Base-by-base conservation (phyloP, 768 basidiomycete species). In the Mycena olivaceomarginata region DNA sequence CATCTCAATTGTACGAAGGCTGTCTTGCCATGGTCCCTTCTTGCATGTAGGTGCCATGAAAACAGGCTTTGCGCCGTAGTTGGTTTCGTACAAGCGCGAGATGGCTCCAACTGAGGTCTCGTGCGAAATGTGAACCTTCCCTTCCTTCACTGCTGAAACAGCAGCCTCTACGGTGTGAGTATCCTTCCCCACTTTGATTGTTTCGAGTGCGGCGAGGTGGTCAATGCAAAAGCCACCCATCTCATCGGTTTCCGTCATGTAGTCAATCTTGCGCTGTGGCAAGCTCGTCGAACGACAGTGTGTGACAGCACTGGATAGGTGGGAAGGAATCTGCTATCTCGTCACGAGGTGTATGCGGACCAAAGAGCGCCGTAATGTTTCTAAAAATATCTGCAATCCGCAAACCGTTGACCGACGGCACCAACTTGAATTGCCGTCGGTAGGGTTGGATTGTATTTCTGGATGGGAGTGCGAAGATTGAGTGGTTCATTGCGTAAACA, bases 81-180 rank as follows among this genome's bases (percentile, higher is more conserved):
- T n/a, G 2, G 8, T 15, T 37, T 15, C 20, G 10, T 67, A 78
- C 51, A 62, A 72, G 16, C 78, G 76, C 0, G 80, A 68, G 48
- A 84, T 70, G 2, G 83, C 83, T 15, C 78, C 80, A 1, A 85
- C 84, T 67, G 83, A 74, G 85, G 83, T n/a, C n/a, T n/a, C n/a
- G n/a, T n/a, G n/a, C n/a, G n/a, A n/a, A n/a, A n/a, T n/a, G n/a
- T n/a, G n/a, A 1, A 85, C 72, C 15, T 64, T 77, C 0, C 79
- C 80, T 0, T 80, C 78, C 0, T 48, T 60, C 4, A 84, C 77
- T 9, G 82, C 84, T 2, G 45, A 16, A 12, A 69, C 71, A 1
- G 82, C 72, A 0, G 72, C 70, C 12, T 70, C 59, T 4, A 82
- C 75, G 10, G 57, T 56, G 11, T 67, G 45, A 7, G 82, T 64